Base-by-base conservation (phyloP, 352 stramenopile genomes). In the Pilasporangium apinafurcum region DNA sequence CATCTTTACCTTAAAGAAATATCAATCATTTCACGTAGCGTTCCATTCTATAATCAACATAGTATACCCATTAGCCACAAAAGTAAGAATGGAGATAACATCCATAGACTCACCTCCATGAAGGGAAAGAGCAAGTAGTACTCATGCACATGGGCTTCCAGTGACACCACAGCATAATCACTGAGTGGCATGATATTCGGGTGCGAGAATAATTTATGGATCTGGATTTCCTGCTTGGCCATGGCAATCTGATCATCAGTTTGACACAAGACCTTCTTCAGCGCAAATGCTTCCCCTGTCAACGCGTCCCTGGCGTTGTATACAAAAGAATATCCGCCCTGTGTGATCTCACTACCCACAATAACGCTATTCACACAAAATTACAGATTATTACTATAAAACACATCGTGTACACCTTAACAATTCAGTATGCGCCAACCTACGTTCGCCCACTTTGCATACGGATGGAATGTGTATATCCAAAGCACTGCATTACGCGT, bases 261-360 rank as follows among this genome's bases (percentile, higher is more conserved):
- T 54, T 94, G 84, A 55, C 81, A 93, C 41, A 92, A 26, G 16
- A 95, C 78, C 60, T 95, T 96, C 65, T 96, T 96, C 33, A 96
- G 79, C 39, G 86, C 86, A 38, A 92, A 95, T 31, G 59, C 43
- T 33, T 92, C 75, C 17, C 84, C 76, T 12, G 81, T 92, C 26
- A 65, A 42, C 8, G 74, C 62, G 43, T 96, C 81, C 30, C 66
- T 65, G 5, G 80, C 78, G 27, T 65, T 66, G 54, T 89, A 95
- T 28, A 96, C 86, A 42, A 84, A 92, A 29, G 82, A 92, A 56
- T 87, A 95, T 1, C 80, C 86, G 34, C 86, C 85, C 59, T 96
- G 83, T 4, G 86, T 81, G 35, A 96, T 69, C 53, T 90, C 79
- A 1, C 47, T 58, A 14, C 72, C 57, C 12, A 89, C 56, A 4